A percentile compares a stretch with the other conserved stretches of the same genome.
Evolutionary conservation across 176 grass and related monocot genomes (phyloP).

Genomic region (Carex myosuroides): DNA sequence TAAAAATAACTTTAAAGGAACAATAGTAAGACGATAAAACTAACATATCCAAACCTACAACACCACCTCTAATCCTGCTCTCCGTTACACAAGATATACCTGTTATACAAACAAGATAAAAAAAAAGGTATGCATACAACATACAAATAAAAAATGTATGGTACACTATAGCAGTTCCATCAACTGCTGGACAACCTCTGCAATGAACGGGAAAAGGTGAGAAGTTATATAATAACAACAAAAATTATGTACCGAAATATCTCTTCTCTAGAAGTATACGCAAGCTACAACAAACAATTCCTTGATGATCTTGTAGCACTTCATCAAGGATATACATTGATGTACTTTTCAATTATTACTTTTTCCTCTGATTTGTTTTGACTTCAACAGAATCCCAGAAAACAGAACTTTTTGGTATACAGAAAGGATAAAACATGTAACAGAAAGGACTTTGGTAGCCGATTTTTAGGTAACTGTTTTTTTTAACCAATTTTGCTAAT

Average conservation of each 20-base stretch:
- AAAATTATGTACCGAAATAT: neutral
- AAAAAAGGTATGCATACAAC: constrained; percentile 8
- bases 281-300: neutral
- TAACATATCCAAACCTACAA: constrained; percentile 9
- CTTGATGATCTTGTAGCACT: neutral
- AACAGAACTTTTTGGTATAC: no score
- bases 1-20: neutral
- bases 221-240: neutral
- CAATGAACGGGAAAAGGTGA: constrained; percentile 21
- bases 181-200: constrained; percentile 85
- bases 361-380: neutral
- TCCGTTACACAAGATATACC: constrained; percentile 7
- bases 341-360: neutral
- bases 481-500: no score
- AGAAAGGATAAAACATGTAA: no score
- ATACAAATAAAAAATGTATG: constrained; percentile 2
- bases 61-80: neutral
- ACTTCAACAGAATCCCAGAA: neutral
- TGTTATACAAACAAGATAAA: constrained; percentile 12
- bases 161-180: constrained; percentile 53
- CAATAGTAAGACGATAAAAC: neutral
- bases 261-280: neutral
- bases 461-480: no score
- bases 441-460: no score
- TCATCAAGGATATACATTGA: neutral